Conservation (phyloP, 179 eudicot genomes). For the Corrigiola litoralis region DNA sequence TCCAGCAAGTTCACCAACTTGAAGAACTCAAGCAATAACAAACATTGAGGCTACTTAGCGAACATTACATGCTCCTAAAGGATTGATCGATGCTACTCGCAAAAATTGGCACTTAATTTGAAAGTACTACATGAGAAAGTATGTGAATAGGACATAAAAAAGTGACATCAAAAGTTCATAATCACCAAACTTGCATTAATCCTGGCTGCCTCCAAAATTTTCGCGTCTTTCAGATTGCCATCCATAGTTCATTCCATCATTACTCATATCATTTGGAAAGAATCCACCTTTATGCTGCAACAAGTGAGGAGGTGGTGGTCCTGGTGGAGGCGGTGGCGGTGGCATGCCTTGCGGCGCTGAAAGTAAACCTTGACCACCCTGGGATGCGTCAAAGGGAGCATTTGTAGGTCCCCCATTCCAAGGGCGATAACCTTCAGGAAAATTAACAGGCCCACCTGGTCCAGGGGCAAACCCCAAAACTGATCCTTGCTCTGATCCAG, state of each 20-base stretch:
- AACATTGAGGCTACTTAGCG: neutral
- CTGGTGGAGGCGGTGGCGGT: conserved; percentile 67
- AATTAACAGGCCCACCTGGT: conserved; percentile 35
- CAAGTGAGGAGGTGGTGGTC: conserved; percentile 51
- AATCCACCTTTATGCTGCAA: conserved; percentile 46
- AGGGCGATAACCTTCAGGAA: conserved; percentile 40
- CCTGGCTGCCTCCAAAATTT: conserved; percentile 42
- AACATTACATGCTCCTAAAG: neutral
- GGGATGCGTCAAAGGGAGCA: conserved; percentile 41
- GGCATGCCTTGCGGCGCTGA: conserved; percentile 43
- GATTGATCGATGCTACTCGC: neutral
- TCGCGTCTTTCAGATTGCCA: conserved; percentile 60
- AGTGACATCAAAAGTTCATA: neutral
- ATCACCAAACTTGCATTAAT: conserved; percentile 10
- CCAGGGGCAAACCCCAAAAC: conserved; percentile 49
- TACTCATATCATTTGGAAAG: conserved; percentile 39
- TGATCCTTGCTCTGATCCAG: conserved; percentile 52
- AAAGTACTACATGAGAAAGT: neutral
- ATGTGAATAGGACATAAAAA: neutral
- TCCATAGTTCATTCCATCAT: conserved; percentile 47
- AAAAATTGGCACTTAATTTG: too few relatives aligned
- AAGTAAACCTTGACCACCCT: conserved; percentile 37
- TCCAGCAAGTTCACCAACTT: neutral
- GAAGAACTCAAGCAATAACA: neutral
- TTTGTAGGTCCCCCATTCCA: conserved; percentile 52